Base-by-base conservation (phyloP, 306 rosid species). In the Lathyrus sativus region DNA sequence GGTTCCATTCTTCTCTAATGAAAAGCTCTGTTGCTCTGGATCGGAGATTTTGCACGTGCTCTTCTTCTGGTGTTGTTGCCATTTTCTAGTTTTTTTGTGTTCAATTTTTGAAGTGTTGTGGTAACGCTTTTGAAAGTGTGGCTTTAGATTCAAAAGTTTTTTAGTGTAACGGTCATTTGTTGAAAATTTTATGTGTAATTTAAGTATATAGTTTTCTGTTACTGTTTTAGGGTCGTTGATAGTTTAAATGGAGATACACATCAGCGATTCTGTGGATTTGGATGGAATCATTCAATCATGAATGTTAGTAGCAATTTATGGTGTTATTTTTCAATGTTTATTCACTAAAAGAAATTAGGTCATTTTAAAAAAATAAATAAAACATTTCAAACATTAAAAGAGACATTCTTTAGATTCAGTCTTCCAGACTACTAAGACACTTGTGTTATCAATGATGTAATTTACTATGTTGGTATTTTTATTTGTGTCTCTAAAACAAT, bases 1-100 rank as follows among this genome's bases (percentile, higher is more conserved):
- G 89, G 1, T 63, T 74, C 96, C 96, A 92, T 82, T 92, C 96
- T 80, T 89, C 96, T 87, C 96, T 83, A 13, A 92, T 77, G 63
- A 89, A 74, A 38, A 86, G 87, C 70, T 92, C 96, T 4, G 91
- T 73, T 77, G 98, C 98, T 82, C 78, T 92, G 72, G 96, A 88
- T 85, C 96, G 63, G 19, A 92, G 87, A 12, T 71, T 76, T 49
- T 89, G 96, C 81, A 88, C 28, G 15, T 13, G 48, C 19, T 73
- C 89, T 61, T 76, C 73, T 60, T 80, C 86, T 59, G 62, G 29
- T 55, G 62, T 28, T 12, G 80, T 87, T 57, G 80, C 80, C 86
- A 83, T 87, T 78, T 70, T 33, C 72, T 58, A 3, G 17, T 18
- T 17, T 9, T 53, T 49, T 7, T 17, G 11, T 37, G 38, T 62